Evolutionary conservation across 257 asterid genomes (phyloP).

Genomic region (Plantago ovata): DNA sequence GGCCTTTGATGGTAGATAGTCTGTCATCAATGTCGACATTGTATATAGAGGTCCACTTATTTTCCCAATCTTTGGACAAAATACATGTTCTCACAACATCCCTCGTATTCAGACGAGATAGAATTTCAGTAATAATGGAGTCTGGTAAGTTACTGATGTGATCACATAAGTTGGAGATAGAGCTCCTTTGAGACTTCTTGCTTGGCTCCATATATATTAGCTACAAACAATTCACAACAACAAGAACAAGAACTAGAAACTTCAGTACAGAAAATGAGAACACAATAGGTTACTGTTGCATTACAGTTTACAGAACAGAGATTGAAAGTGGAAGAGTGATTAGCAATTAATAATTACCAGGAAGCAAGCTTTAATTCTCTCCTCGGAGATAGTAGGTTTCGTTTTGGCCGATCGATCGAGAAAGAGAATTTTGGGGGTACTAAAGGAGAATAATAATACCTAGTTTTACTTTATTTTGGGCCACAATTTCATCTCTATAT

Average conservation of each 20-base stretch:
- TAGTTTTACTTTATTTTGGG: no score
- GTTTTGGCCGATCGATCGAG: no score
- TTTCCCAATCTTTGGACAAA: not conserved
- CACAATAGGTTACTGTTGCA: no score
- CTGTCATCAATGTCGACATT: not conserved
- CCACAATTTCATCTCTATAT: no score
- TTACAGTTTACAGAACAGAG: no score
- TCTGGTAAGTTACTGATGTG: not conserved
- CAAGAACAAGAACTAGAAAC: not conserved
- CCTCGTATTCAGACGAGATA: not conserved
- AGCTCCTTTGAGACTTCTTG: not conserved
- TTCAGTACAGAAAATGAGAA: no score
- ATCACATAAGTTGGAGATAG: not conserved
- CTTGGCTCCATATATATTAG: not conserved
- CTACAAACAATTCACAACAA: not conserved
- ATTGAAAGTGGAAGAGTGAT: no score
- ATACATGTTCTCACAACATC: not conserved
- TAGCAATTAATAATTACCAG: no score
- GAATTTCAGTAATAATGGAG: not conserved
- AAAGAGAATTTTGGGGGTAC: no score
- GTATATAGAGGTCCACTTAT: not conserved
- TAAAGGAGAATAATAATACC: no score
- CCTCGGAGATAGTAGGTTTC: no score
- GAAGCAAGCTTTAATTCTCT: no score
- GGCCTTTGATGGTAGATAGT: not conserved